Base-by-base conservation (phyloP, 75 land plant species). In the Cupressus sempervirens region DNA sequence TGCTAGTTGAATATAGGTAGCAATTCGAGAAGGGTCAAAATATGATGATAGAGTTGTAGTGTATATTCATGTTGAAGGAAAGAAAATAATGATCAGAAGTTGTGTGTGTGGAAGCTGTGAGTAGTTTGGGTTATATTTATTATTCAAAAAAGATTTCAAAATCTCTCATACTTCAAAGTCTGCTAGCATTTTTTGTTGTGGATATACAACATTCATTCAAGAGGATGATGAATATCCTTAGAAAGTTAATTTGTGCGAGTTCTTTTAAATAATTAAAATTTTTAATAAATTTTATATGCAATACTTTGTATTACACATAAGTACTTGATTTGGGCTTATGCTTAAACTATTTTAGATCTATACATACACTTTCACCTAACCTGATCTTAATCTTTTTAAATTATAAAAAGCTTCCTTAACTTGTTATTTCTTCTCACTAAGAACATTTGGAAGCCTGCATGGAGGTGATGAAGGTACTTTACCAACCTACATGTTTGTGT, bases 161-260 rank as follows among this genome's bases (percentile, higher is more conserved):
- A 87, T 96, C 18, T 96, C 95, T 14, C 96, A 96, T 62, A 91
- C 65, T 76, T 87, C 94, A 81, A 90, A 90, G 76, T 74, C 88
- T 74, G 87, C 90, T 9, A 94, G 93, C 87, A 91, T 96, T 7
- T 89, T 88, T 84, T 86, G 94, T 16, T 36, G 82, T 80, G 95
- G 96, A 2, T 96, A 94, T 77, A 91, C 84, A n/a, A 85, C 90
- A 9, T 56, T 83, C 1, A 75, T 85, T 50, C 83, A 56, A 11
- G 87, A 82, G 12, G 79, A 87, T 52, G 88, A 89, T 20, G 81
- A 79, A 88, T 88, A 93, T 90, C 91, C 89, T 88, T 88, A 1
- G 1, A 74, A 4, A 18, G 0, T 56, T 16, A 54, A 4, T 56
- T 56, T 0, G 7, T 46, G 7, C 48, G 0, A 48, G 50, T 48